Evolutionary conservation across 768 basidiomycete species (phyloP), one percentile per base, ranked within the genome.

Genomic region (Symmetrospora coprosmae): DNA sequence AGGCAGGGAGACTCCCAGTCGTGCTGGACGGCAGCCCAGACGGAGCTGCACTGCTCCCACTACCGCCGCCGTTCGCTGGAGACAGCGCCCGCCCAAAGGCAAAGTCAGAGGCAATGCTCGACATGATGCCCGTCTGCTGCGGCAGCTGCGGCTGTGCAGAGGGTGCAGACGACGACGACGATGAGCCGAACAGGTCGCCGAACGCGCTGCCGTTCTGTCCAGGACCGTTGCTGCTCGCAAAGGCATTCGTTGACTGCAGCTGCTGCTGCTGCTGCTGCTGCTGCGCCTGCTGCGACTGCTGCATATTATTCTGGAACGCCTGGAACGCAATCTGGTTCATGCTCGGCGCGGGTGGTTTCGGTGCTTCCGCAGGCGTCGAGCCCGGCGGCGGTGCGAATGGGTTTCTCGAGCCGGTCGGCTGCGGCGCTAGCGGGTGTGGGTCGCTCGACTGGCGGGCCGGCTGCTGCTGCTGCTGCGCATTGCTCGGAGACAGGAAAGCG

Each of bases 401-500:
- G 77, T 99, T 99, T 66, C 81, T 82, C 6, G 87, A 87, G 27
- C 94, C 92, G 2, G 94, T 99, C 71, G 85, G 82, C 71, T 97
- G 91, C 5, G 89, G 78, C 67, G 81, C 82, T 27, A 96, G 78
- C 6, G 67, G 66, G 4, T 66, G 62, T 0, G 80, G 81, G 16
- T 83, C 83, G 4, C 83, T 81, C 19, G 77, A 69, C 33, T 80
- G 82, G 1, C 77, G 58, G 21, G 39, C 61, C 23, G 55, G 41
- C 4, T 68, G 72, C n/a, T 67, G 47, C 23, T 27, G 33, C 2
- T 19, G 48, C n/a, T n/a, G n/a, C n/a, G n/a, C n/a, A n/a, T n/a
- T n/a, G n/a, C n/a, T n/a, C n/a, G n/a, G n/a, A n/a, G n/a, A n/a
- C n/a, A n/a, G n/a, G n/a, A n/a, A 19, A 51, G 8, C 33, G 19